Evolutionary conservation across 352 stramenopile species (phyloP).

Genomic region (Pythium dissimile): DNA sequence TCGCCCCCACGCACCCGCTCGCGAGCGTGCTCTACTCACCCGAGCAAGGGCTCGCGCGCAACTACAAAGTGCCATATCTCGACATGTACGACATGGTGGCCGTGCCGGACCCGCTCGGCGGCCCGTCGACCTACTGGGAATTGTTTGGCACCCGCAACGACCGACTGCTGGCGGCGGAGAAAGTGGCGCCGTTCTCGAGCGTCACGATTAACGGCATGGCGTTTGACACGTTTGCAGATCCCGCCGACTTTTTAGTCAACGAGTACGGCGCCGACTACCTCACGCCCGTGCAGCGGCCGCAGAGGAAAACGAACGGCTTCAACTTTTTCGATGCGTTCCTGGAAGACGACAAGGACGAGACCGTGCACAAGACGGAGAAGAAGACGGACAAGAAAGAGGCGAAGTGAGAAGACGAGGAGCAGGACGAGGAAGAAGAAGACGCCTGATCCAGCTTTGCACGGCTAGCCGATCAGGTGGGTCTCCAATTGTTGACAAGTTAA

Average conservation of each 20-base stretch:
- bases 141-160: constrained; percentile 12
- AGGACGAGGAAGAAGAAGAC: background rate
- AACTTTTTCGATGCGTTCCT: constrained; percentile 11
- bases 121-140: constrained; percentile 1
- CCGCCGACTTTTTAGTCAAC: constrained; percentile 37
- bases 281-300: constrained; percentile 12
- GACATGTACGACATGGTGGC: constrained; percentile 39
- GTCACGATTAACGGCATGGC: constrained; percentile 32
- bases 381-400: background rate
- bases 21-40: constrained; percentile 32
- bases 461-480: too few relatives aligned
- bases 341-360: constrained; percentile 1
- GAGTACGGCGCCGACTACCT: constrained; percentile 41
- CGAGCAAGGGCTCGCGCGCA: constrained; percentile 22
- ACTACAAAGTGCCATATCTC: constrained; percentile 33
- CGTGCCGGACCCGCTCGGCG: background rate
- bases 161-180: constrained; percentile 18
- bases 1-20: constrained; percentile 39
- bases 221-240: constrained; percentile 39
- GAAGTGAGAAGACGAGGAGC: background rate
- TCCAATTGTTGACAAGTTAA: too few relatives aligned
- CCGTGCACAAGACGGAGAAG: background rate
- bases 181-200: constrained; percentile 28
- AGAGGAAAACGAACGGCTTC: constrained; percentile 10
- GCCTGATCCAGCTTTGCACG: too few relatives aligned